Percentiles rank a stretch among this genome's conserved stretches.
Conservation (phyloP, 768 basidiomycete species). For the Boletus reticulatus region DNA sequence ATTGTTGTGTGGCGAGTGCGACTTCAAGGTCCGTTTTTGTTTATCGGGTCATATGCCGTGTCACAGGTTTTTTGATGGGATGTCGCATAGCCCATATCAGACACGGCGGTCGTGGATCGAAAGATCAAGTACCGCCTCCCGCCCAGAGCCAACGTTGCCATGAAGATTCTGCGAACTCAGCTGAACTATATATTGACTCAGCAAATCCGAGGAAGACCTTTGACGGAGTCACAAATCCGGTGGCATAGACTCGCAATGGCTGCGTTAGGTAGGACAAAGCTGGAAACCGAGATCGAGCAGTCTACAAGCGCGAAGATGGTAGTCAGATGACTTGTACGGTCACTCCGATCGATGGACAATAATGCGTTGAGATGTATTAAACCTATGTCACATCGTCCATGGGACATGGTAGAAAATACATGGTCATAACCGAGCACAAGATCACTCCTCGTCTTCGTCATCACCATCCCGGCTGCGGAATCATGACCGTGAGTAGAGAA, state of each 20-base stretch:
- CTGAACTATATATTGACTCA: conserved; percentile 57
- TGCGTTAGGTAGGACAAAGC: conserved; percentile 54
- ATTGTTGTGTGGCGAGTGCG: conserved; percentile 86
- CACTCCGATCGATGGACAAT: neutral
- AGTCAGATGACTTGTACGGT: conserved; percentile 12
- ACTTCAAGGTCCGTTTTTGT: conserved; percentile 66
- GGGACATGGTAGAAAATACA: conserved; percentile 1
- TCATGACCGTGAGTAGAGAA: neutral
- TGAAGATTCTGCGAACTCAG: conserved; percentile 74
- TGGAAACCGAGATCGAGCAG: conserved; percentile 27
- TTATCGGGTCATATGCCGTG: neutral
- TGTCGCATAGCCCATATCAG: conserved; percentile 58
- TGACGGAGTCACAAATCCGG: conserved; percentile 54
- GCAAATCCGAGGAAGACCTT: conserved; percentile 61
- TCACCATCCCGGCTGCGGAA: conserved; percentile 43
- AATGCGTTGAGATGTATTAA: neutral
- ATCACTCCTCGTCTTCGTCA: conserved; percentile 54
- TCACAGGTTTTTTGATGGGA: conserved; percentile 4
- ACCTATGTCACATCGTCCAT: conserved; percentile 8
- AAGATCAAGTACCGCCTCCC: conserved; percentile 73
- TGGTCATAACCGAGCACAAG: neutral
- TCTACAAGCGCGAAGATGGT: conserved; percentile 12
- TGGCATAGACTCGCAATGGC: conserved; percentile 76
- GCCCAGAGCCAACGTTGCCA: conserved; percentile 72
- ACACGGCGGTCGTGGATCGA: conserved; percentile 75